Conservation (phyloP, 371 early-diverging fungal genomes). For the Actinomortierella ambigua region DNA sequence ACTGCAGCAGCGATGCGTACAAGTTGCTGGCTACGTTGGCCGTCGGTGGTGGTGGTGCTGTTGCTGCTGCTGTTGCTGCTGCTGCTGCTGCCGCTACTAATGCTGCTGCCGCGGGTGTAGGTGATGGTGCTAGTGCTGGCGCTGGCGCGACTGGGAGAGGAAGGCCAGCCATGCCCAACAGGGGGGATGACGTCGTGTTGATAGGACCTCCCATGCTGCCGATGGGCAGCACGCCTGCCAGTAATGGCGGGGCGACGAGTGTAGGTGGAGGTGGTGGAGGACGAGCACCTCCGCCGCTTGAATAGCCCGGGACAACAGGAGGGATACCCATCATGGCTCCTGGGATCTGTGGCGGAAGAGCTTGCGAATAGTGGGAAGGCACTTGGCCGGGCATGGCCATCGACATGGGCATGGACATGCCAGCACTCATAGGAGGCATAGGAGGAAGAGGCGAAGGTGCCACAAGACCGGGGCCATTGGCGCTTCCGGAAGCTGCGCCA, state of each 20-base stretch:
- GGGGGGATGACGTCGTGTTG: constrained; percentile 5
- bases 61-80: constrained; percentile 23
- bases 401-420: constrained; percentile 14
- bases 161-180: too few relatives aligned
- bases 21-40: constrained; percentile 34
- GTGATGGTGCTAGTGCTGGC: background rate
- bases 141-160: background rate
- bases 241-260: background rate
- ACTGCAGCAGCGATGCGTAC: constrained; percentile 46
- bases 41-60: constrained; percentile 24
- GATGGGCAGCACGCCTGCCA: too few relatives aligned
- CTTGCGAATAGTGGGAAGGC: too few relatives aligned
- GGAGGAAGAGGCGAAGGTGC: background rate
- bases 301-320: constrained; percentile 7
- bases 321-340: too few relatives aligned
- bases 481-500: constrained; percentile 29
- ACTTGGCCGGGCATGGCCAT: constrained; percentile 12
- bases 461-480: constrained; percentile 7
- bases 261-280: background rate
- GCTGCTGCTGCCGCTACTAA: constrained; percentile 13
- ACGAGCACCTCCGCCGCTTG: background rate
- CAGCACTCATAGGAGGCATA: background rate
- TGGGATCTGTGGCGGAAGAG: too few relatives aligned
- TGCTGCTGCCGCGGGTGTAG: constrained; percentile 6
- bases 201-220: constrained; percentile 1